Evolutionary conservation across 73 alveolate genomes (phyloP).

Genomic region (Blepharisma stoltei): DNA sequence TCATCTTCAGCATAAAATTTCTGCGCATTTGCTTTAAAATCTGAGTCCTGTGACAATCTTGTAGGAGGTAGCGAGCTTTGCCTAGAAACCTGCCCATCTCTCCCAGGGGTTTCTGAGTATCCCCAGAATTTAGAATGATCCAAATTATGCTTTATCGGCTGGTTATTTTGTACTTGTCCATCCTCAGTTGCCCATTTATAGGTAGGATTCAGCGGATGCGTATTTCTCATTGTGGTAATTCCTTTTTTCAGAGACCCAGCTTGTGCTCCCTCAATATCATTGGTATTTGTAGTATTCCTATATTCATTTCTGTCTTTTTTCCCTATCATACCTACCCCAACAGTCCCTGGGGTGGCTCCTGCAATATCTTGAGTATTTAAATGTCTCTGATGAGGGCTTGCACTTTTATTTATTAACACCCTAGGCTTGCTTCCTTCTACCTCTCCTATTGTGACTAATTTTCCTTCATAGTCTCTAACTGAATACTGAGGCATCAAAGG

Average conservation of each 20-base stretch:
- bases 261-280: conserved; percentile 45
- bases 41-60: not conserved
- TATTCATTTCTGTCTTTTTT: conserved; percentile 30
- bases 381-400: not conserved
- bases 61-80: not conserved
- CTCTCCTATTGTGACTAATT: conserved; percentile 37
- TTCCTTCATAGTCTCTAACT: conserved; percentile 33
- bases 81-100: not conserved
- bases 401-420: not conserved
- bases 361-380: conserved; percentile 25
- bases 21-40: not conserved
- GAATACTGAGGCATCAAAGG: conserved; percentile 37
- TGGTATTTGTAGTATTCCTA: conserved; percentile 6
- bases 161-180: not conserved
- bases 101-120: no score
- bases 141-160: not conserved
- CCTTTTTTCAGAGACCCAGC: conserved; percentile 40
- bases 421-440: conserved; percentile 39
- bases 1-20: conserved; percentile 12
- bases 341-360: conserved; percentile 48
- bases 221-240: conserved; percentile 28
- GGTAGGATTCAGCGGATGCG: conserved; percentile 42
- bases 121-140: no score
- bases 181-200: conserved; percentile 27
- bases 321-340: conserved; percentile 35